Percentiles rank a stretch among this genome's conserved stretches.
phyloP scores from a whole-genome alignment of 1,139 yeast genomes.

The Diutina scorzettiae region DNA sequence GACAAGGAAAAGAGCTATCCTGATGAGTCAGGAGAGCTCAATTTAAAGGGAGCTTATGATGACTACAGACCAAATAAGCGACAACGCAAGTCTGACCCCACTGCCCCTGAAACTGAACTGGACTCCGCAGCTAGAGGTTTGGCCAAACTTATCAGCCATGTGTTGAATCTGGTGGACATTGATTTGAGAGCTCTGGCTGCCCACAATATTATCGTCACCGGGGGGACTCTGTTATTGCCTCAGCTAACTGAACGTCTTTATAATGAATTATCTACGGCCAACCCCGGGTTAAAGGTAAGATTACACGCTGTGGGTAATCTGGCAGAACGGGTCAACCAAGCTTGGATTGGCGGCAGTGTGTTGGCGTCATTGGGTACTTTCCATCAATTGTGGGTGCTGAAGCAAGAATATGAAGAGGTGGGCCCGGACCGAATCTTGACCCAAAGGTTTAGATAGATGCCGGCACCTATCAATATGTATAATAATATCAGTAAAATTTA shows the following conservation, averaged over 20 bases:
- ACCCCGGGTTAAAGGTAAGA: slow-evolving; percentile 89
- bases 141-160: slow-evolving; percentile 56
- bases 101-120: slow-evolving; percentile 13
- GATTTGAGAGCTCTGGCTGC: slow-evolving; percentile 87
- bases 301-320: slow-evolving; percentile 81
- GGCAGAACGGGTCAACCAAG: slow-evolving; percentile 70
- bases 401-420: slow-evolving; percentile 81
- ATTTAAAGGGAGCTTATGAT: slow-evolving; percentile 27
- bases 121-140: slow-evolving; percentile 30
- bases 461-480: no score
- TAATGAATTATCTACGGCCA: slow-evolving; percentile 55
- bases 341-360: slow-evolving; percentile 96
- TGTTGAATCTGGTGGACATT: slow-evolving; percentile 66
- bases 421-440: slow-evolving; percentile 72
- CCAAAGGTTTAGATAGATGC: slow-evolving; percentile 60
- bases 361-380: slow-evolving; percentile 88
- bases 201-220: slow-evolving; percentile 84
- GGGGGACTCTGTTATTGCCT: slow-evolving; percentile 80
- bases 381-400: slow-evolving; percentile 95
- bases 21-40: slow-evolving; percentile 25
- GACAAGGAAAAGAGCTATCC: slow-evolving; percentile 19
- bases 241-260: slow-evolving; percentile 77
- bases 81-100: slow-evolving; percentile 34
- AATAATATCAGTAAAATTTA: no score
- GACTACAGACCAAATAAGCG: slow-evolving; percentile 70